phyloP scores from a whole-genome alignment of 306 rosid species.

The Aeschynomene evenia region DNA sequence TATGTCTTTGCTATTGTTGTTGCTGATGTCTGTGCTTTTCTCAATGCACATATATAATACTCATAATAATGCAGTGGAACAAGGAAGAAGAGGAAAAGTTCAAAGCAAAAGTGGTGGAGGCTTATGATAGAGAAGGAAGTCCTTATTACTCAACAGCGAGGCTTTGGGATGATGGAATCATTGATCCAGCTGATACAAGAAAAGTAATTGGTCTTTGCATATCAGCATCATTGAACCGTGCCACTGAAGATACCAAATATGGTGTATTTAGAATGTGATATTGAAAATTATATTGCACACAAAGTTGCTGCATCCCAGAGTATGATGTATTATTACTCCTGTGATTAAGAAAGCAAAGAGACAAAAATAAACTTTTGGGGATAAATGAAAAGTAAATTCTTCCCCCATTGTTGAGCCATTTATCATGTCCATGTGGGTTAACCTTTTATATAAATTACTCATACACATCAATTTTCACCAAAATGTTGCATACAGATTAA shows the following conservation, averaged over 20 bases:
- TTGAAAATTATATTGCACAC: slow-evolving; percentile 11
- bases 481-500: background rate
- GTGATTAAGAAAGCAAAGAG: background rate
- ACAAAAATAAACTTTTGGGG: background rate
- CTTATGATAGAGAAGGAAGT: slow-evolving; percentile 82
- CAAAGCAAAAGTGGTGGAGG: slow-evolving; percentile 72
- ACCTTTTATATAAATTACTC: background rate
- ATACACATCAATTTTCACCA: background rate
- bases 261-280: slow-evolving; percentile 91
- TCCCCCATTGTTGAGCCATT: background rate
- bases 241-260: slow-evolving; percentile 64
- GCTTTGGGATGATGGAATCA: slow-evolving; percentile 94
- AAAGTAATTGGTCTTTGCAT: slow-evolving; percentile 70
- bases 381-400: background rate
- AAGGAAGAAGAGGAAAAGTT: slow-evolving; percentile 88
- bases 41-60: background rate
- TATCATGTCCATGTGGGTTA: background rate
- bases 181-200: slow-evolving; percentile 97
- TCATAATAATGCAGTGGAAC: slow-evolving; percentile 59
- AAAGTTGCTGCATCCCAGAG: background rate
- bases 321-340: background rate
- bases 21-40: background rate
- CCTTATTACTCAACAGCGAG: slow-evolving; percentile 92
- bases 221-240: slow-evolving; percentile 76
- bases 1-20: no score